Base-by-base conservation (phyloP, 768 basidiomycete species). In the Coprinopsis marcescibilis region DNA sequence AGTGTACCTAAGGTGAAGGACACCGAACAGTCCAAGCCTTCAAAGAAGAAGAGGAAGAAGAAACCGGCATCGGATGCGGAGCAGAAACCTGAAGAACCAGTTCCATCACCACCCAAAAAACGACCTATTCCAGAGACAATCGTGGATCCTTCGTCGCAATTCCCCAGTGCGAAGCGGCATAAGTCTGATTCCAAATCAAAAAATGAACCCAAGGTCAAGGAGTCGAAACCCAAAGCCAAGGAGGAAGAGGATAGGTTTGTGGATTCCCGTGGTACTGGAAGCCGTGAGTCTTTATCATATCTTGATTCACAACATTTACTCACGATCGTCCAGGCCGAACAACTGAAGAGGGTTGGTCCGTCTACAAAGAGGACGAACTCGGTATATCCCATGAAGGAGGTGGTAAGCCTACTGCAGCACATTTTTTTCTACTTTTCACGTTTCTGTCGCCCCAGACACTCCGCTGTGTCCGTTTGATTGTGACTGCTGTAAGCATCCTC, bases 401-500 rank as follows among this genome's bases (percentile, higher is more conserved):
- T 59, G 88, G 89, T 88, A 64, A 66, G 78, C 57, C 43, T 37
- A 32, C 45, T 32, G 43, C 23, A 33, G 39, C 33, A 26, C 24
- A 14, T 35, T 13, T 24, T 43, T 51, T 48, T 52, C 45, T 48
- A 23, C 53, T 49, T 61, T 61, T 58, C 50, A 57, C 53, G 51
- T 53, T 44, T 53, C 47, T 43, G 50, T 49, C 59, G 38, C 37
- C 50, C 25, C 64, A 92, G 89, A 87, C 61, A 90, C 89, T 0
- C 77, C 85, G 2, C 62, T 86, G 32, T 92, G 89, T 67, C 90
- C 90, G 4, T 92, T 92, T 59, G 90, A 92, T 61, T 92, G 90
- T 62, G 72, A 87, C 29, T 92, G 90, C 56, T 92, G 90, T 89
- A 57, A 65, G 87, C 62, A 37, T 40, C 14, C 13, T 36, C 30